Conservation (phyloP, 441 rosid species). For the Hura crepitans region DNA sequence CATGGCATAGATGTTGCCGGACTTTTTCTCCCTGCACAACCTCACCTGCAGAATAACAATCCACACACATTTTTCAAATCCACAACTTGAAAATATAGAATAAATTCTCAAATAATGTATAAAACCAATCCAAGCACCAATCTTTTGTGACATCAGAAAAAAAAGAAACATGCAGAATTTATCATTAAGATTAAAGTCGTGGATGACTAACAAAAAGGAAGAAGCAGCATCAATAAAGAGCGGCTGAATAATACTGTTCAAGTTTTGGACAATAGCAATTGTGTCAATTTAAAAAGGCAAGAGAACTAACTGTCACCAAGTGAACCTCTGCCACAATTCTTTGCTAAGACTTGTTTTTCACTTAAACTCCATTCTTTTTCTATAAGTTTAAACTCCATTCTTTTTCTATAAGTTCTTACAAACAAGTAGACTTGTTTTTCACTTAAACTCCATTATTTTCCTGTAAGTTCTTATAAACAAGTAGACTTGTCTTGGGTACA, state of each 20-base stretch:
- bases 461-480: neutral
- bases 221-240: neutral
- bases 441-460: neutral
- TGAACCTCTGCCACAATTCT: neutral
- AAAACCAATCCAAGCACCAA: conserved; percentile 13
- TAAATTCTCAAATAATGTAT: neutral
- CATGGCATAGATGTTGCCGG: conserved; percentile 95
- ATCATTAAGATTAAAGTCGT: neutral
- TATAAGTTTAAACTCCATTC: neutral
- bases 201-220: neutral
- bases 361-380: too few relatives aligned
- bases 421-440: neutral
- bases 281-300: neutral
- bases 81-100: neutral
- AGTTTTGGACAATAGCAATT: neutral
- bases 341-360: neutral
- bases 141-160: neutral
- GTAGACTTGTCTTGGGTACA: neutral
- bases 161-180: neutral
- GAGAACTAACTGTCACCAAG: neutral
- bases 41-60: conserved; percentile 60
- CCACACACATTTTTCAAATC: neutral
- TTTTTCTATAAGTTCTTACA: neutral
- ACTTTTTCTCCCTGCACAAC: conserved; percentile 85
- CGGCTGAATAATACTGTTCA: neutral